Percentiles rank a stretch among this genome's conserved stretches.
These are phyloP conservation scores for Dendrobium nobile DNA, from an alignment of 106 monocot species.

Conservation along the genomic window DNA sequence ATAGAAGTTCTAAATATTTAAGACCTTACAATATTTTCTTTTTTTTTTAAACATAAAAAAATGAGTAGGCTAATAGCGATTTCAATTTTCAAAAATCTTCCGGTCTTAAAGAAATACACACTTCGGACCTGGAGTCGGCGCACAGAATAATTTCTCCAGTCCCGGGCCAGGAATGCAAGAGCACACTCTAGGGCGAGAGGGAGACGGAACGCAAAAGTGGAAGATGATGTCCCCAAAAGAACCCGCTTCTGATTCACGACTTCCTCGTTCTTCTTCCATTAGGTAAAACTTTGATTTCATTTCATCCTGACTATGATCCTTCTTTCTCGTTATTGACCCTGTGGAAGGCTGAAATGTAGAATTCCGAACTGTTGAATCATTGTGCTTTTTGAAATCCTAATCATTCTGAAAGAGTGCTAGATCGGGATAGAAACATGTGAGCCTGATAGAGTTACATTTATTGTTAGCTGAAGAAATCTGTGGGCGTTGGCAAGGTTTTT, in stretches of 20 bases:
- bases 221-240: conserved; percentile 16
- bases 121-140: no score
- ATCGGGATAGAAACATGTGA: background rate
- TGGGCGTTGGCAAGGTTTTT: background rate
- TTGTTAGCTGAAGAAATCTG: background rate
- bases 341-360: background rate
- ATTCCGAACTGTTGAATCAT: background rate
- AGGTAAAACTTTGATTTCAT: conserved; percentile 5
- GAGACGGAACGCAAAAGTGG: background rate
- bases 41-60: no score
- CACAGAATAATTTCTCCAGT: no score
- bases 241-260: conserved; percentile 1
- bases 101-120: no score
- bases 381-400: background rate
- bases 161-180: background rate
- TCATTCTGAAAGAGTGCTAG: background rate
- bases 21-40: no score
- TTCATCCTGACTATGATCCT: background rate
- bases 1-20: no score
- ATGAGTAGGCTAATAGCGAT: no score
- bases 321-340: background rate
- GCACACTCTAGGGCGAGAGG: background rate
- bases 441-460: background rate
- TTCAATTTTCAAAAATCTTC: no score
- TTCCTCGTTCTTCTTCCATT: conserved; percentile 1